phyloP scores from a whole-genome alignment of 371 early-diverging fungal genomes.

The Mortierella sp. region DNA sequence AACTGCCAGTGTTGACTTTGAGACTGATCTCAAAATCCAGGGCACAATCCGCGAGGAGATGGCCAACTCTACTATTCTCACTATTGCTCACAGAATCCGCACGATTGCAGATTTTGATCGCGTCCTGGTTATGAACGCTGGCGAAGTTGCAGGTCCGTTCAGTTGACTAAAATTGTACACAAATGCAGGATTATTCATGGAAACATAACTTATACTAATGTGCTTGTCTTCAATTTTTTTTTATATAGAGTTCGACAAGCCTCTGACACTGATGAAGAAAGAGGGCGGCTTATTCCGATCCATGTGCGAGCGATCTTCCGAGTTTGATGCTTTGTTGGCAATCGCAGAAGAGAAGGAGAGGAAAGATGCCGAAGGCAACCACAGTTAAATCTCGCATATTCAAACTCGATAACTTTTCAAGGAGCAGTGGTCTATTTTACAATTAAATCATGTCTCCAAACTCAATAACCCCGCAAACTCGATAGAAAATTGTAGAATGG shows the following conservation, averaged over 20 bases:
- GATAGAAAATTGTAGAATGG: no score
- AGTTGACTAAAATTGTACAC: not conserved
- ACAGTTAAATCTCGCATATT: no score
- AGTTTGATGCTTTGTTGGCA: constrained; percentile 69
- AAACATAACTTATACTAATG: no score
- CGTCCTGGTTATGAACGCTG: constrained; percentile 77
- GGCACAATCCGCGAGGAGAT: constrained; percentile 78
- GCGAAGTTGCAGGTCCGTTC: constrained; percentile 59
- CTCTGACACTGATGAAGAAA: constrained; percentile 63
- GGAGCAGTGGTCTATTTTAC: no score
- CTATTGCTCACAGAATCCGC: constrained; percentile 80
- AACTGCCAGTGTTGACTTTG: constrained; percentile 82
- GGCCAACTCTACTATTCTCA: constrained; percentile 67
- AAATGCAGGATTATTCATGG: not conserved
- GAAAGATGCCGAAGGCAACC: constrained; percentile 20
- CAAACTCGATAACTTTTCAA: no score
- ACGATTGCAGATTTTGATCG: constrained; percentile 89
- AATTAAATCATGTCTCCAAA: no score
- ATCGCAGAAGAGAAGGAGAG: constrained; percentile 60
- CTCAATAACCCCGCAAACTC: no score
- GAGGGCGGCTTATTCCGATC: constrained; percentile 64
- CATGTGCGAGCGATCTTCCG: constrained; percentile 78
- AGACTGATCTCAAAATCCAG: constrained; percentile 74
- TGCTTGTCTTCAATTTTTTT: not conserved
- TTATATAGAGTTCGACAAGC: constrained; percentile 68